Evolutionary conservation across 2,329 filamentous ascomycete species (phyloP), one percentile per base, ranked within the genome.

Genomic region (Cytospora paraplurivora): DNA sequence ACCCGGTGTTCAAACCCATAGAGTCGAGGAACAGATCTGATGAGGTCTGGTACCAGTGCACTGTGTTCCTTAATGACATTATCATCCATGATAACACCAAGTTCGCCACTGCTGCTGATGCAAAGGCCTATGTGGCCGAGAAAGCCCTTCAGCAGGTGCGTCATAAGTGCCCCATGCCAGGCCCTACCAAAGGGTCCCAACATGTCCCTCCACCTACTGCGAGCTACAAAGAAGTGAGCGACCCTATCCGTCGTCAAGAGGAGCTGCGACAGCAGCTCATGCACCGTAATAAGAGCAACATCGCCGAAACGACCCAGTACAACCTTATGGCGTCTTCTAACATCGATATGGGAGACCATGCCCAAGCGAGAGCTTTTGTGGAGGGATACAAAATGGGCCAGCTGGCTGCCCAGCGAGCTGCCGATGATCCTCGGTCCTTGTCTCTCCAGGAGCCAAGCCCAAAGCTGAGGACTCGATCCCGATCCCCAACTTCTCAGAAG

Each of bases 371-470:
- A 7, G 69, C 68, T 21, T 71, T 68, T 44, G 56, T 71, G 4
- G 67, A 71, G 37, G 70, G 70, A 35, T 56, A 70, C 19, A 63
- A 62, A 1, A 54, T 65, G 34, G 69, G 68, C 4, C 63, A 59
- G 50, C 50, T 63, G 12, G 60, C 61, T 17, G 44, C 32, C 32
- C 21, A 34, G 35, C 19, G 37, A 33, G 49, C 53, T 17, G 59
- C 32, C 32, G 38, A 51, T 4, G 32, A n/a, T 10, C 34, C 19
- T 15, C 13, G 21, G n/a, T 19, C 51, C 7, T 61, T 37, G 41
- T 41, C 58, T 3, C 38, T 2, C 27, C 27, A 27, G 2, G 27
- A 27, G 27, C 27, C 27, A 27, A 27, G 27, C 27, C 51, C n/a
- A 49, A 19, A 13, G 21, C 37, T 34, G 41, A 35, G 35, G n/a